Conservation (phyloP, 2,329 filamentous ascomycete species). For the Nothopassalora personata region DNA sequence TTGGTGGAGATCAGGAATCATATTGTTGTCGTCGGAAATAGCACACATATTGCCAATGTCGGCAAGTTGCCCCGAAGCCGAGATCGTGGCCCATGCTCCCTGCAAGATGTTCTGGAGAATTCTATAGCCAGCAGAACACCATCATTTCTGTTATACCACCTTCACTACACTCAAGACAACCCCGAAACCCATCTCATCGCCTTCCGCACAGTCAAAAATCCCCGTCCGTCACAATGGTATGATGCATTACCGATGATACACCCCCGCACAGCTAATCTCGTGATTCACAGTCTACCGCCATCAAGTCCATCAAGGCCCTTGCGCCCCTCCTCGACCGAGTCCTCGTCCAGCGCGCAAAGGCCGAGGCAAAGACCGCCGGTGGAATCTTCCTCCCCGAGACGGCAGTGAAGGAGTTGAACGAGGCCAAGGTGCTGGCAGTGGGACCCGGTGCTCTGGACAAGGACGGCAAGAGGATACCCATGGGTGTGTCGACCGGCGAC, state of each 20-base stretch:
- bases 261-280: slow-evolving; percentile 18
- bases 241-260: slow-evolving; percentile 1
- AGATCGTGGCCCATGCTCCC: neutral
- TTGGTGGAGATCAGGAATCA: slow-evolving; percentile 2
- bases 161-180: slow-evolving; percentile 6
- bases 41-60: neutral
- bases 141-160: slow-evolving; percentile 6
- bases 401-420: slow-evolving; percentile 95
- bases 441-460: slow-evolving; percentile 83
- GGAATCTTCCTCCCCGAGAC: slow-evolving; percentile 98
- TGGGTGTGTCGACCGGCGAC: slow-evolving; percentile 79
- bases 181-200: slow-evolving; percentile 16
- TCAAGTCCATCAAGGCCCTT: slow-evolving; percentile 94
- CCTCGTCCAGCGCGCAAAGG: slow-evolving; percentile 95
- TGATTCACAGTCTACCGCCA: slow-evolving; percentile 45
- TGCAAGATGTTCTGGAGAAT: slow-evolving; percentile 7
- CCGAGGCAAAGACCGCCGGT: slow-evolving; percentile 89
- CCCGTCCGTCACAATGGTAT: slow-evolving; percentile 25
- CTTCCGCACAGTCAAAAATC: neutral
- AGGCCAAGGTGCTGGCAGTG: slow-evolving; percentile 92
- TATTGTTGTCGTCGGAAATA: slow-evolving; percentile 1
- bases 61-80: neutral
- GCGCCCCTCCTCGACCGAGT: slow-evolving; percentile 96
- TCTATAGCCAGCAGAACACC: slow-evolving; percentile 3
- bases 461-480: slow-evolving; percentile 80